Base-by-base conservation (phyloP, 2,329 filamentous ascomycete genomes). In the Arthroderma sp. region DNA sequence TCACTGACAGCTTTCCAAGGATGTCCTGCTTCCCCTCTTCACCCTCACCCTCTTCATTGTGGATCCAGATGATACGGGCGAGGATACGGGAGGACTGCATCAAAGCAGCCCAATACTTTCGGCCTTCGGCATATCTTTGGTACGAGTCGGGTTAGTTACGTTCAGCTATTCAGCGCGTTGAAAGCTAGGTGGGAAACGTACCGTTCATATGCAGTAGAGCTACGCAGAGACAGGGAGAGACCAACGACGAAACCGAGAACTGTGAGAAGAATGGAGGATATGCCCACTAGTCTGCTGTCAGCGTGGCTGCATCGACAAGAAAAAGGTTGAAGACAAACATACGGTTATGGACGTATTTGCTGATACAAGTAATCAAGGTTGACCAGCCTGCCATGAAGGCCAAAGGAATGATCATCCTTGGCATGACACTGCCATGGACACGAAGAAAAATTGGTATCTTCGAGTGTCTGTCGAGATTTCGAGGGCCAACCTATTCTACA, bases 221-320 rank as follows among this genome's bases (percentile, higher is more conserved):
- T 83, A 47, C 83, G 78, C 66, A 88, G 86, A 1, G 81, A 85
- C 31, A 88, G 71, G n/a, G 80, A 75, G 47, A 88, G 66, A 74
- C 80, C 80, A 60, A 88, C 82, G 48, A 88, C 80, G 66, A 88
- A 87, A 80, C 83, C 83, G 38, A 83, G 74, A 43, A 88, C 78
- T 1, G 83, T 87, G 43, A 88, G 70, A 15, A 87, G 69, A 30
- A 85, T 72, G n/a, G 49, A 48, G 6, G 47, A 46, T n/a, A 87
- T 77, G 38, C 71, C 73, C 11, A 80, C 60, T 60, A 41, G 36
- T 31, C 10, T 40, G 43, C 45, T 36, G 46, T 51, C 37, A 47
- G 42, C 37, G 42, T 49, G 11, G 46, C 15, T 22, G 15, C 15
- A 45, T 43, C 45, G 29, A 40, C 22, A 30, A 3, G 11, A 5